Base-by-base conservation (phyloP, 345 rosid species). In the Firmiana major region DNA sequence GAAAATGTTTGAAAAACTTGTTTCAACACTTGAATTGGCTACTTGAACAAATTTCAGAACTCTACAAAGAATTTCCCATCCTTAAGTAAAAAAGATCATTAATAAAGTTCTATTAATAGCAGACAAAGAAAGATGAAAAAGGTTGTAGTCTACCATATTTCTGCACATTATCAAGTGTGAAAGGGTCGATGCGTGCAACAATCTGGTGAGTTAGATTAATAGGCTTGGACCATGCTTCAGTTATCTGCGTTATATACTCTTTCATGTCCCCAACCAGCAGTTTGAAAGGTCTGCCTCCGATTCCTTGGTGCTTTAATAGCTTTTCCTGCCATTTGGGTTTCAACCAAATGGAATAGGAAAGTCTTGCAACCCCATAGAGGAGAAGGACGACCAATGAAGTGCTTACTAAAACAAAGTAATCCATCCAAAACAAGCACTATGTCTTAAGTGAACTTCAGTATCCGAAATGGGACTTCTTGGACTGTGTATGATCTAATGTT, bases 161-260 rank as follows among this genome's bases (percentile, higher is more conserved):
- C 65, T 79, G 76, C 12, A 80, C 84, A 59, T 46, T 81, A 21
- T 80, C 53, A 0, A 63, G 69, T 3, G 84, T 79, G 51, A 86
- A 87, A 0, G 88, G 90, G 12, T 80, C 83, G 40, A 87, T 89
- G 0, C 86, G 83, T 12, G 40, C 79, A 26, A 78, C 76, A 31
- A 83, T 87, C 26, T 66, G 79, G 60, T 89, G 90, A 58, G 31
- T 74, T 17, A 83, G 80, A 64, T 36, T 54, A 26, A 79, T 67
- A n/a, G 90, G 88, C 59, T 82, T 83, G 62, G 89, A 79, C 86
- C 79, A 57, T 48, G 90, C 87, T 73, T 84, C 82, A 2, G 59
- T 76, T 8, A 81, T 77, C 62, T n/a, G 62, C 76, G 38, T 80
- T 48, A 75, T 31, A 26, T 68, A 75, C 65, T 81, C 83, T 54